Evolutionary conservation across 1,284 basidiomycete genomes (phyloP), one percentile per base, ranked within the genome.

Genomic region (Ceratobasidium sp.): DNA sequence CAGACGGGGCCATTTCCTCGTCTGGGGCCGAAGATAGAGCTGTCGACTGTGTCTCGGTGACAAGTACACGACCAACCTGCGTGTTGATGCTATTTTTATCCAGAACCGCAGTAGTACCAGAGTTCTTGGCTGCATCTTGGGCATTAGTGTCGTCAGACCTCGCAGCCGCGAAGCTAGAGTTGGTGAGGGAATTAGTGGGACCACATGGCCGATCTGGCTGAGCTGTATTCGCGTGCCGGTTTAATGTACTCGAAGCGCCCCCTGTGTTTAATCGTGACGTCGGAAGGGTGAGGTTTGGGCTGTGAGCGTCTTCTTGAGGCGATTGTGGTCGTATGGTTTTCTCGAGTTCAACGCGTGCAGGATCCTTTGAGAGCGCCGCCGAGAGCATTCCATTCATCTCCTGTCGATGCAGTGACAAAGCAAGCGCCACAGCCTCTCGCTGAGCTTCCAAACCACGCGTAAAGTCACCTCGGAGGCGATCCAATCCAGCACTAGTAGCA

Each of bases 361-460:
- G n/a, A n/a, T n/a, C 17, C 38, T 17, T 17, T 17, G 38, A 8
- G 10, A 40, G 17, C 10, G 17, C 38, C 38, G 32, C 49, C 27
- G 62, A 65, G 12, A 65, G 25, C 20, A 65, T 22, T 12, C 25
- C 38, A 42, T 27, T 42, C 32, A 65, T 50, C 38, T 65, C 62
- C 20, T 54, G 62, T 27, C 50, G 62, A 42, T 65, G 62, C 35
- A 43, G 8, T 12, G 62, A 65, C 22, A 65, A 29, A 29, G 50
- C 34, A 17, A 20, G 6, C n/a, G 27, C 42, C 62, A 49, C 53
- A 12, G 52, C 13, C 15, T 54, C 52, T 15, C 52, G 52, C 3
- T 32, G 27, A n/a, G 29, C 62, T 35, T 64, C 58, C 34, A 45
- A 49, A 25, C 45, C 45, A 17, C 38, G 45, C 50, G 29, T 29